A percentile compares a stretch with the other conserved stretches of the same genome.
phyloP scores from a whole-genome alignment of 2,329 filamentous ascomycete species.

The Trichoderma sp. region DNA sequence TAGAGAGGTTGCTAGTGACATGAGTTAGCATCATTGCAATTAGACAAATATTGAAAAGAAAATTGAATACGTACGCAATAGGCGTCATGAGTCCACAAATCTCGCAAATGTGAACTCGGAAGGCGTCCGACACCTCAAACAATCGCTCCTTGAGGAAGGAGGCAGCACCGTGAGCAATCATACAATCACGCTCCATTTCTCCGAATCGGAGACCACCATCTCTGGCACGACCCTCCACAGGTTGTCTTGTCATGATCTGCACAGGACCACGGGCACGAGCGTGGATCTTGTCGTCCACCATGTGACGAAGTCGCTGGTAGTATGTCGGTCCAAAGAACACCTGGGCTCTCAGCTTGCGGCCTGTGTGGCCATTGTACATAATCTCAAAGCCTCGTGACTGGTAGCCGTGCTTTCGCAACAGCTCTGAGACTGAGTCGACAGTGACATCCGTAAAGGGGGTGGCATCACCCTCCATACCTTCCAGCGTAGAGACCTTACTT shows the following conservation, averaged over 20 bases:
- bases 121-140: slow-evolving; percentile 96
- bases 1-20: slow-evolving; percentile 73
- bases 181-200: slow-evolving; percentile 99
- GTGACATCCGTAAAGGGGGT: slow-evolving; percentile 98
- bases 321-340: slow-evolving; percentile 98
- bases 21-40: slow-evolving; percentile 34
- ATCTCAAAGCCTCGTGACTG: slow-evolving; percentile 96
- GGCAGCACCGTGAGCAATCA: slow-evolving; percentile 99
- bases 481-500: slow-evolving; percentile 90
- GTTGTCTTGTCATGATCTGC: slow-evolving; percentile 95
- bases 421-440: slow-evolving; percentile 83
- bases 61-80: slow-evolving; percentile 74
- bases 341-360: slow-evolving; percentile 87
- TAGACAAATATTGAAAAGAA: not conserved
- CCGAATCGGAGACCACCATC: slow-evolving; percentile 98
- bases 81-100: slow-evolving; percentile 99
- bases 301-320: slow-evolving; percentile 96
- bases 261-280: slow-evolving; percentile 95
- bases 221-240: slow-evolving; percentile 95
- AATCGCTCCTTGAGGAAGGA: slow-evolving; percentile 96
- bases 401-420: slow-evolving; percentile 86
- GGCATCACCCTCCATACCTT: slow-evolving; percentile 93
- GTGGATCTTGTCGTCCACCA: slow-evolving; percentile 99
- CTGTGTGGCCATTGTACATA: slow-evolving; percentile 98
- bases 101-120: slow-evolving; percentile 97